Evolutionary conservation across 2,329 filamentous ascomycete genomes (phyloP).

Genomic region (Colletotrichum magnum): DNA sequence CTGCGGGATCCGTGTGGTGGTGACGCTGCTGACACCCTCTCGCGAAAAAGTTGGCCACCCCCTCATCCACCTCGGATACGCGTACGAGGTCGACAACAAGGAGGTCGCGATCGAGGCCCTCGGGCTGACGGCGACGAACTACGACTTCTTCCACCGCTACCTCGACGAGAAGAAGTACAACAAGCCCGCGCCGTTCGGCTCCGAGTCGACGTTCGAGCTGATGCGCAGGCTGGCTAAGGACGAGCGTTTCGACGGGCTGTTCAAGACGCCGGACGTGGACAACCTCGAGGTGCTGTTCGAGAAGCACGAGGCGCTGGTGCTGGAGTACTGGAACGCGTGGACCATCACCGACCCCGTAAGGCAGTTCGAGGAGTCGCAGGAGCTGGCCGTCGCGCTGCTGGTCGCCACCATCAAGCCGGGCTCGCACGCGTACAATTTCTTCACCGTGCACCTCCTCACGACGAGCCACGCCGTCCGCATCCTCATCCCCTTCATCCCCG

Average conservation of each 20-base stretch:
- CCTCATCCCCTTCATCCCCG: constrained; percentile 82
- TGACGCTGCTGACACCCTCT: constrained; percentile 45
- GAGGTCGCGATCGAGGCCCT: constrained; percentile 93
- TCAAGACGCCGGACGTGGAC: constrained; percentile 68
- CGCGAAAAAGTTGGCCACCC: constrained; percentile 81
- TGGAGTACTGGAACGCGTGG: constrained; percentile 96
- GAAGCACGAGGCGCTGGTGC: constrained; percentile 76
- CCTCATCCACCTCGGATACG: constrained; percentile 95
- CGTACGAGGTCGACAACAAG: constrained; percentile 87
- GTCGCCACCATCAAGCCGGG: constrained; percentile 71
- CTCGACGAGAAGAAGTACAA: constrained; percentile 82
- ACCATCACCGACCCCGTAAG: constrained; percentile 76
- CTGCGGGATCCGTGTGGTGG: neutral
- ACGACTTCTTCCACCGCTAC: constrained; percentile 74
- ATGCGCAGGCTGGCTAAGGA: constrained; percentile 79
- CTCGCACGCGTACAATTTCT: constrained; percentile 83
- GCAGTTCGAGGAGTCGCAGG: constrained; percentile 81
- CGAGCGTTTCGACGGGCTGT: constrained; percentile 76
- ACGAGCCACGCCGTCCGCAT: constrained; percentile 91
- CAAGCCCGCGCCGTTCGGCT: constrained; percentile 71
- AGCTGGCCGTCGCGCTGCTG: constrained; percentile 72
- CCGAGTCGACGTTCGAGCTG: constrained; percentile 77
- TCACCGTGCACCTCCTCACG: constrained; percentile 85
- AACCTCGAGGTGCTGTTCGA: constrained; percentile 79
- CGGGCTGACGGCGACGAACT: constrained; percentile 72